Conservation (phyloP, 2,329 filamentous ascomycete genomes). For the Cryphonectria japonica region DNA sequence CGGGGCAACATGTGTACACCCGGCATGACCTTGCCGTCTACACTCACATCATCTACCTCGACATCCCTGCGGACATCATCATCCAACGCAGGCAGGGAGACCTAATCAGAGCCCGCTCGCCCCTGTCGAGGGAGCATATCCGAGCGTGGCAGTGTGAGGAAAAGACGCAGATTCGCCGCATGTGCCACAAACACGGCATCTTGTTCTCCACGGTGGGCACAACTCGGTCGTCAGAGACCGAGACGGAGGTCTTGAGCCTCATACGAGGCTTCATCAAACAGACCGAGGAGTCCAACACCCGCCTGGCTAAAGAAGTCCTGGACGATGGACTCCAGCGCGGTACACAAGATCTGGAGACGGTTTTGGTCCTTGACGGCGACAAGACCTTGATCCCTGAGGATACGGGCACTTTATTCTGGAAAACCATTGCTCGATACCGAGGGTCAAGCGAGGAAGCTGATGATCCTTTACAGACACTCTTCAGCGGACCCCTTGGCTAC, state of each 20-base stretch:
- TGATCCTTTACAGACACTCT: not conserved
- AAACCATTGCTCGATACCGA: not conserved
- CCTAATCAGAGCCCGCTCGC: not conserved
- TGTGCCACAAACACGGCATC: not conserved
- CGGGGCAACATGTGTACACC: not conserved
- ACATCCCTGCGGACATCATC: not conserved
- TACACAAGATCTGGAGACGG: not conserved
- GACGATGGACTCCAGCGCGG: not conserved
- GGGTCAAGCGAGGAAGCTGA: not conserved
- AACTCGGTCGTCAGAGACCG: not conserved
- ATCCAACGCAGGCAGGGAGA: not conserved
- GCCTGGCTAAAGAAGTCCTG: not conserved
- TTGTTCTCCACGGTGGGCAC: not conserved
- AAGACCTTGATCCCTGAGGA: slow-evolving; percentile 4
- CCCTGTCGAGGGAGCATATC: not conserved
- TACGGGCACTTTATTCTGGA: not conserved
- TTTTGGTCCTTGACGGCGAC: not conserved
- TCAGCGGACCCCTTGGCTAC: not conserved
- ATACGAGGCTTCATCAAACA: not conserved
- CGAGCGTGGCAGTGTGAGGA: not conserved
- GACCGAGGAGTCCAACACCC: not conserved
- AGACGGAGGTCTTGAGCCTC: not conserved
- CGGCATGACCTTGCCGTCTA: not conserved
- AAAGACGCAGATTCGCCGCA: not conserved
- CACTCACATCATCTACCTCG: not conserved